Evolutionary conservation across 108 stramenopile genomes (phyloP).

Genomic region (Mediolabrus comicus): DNA sequence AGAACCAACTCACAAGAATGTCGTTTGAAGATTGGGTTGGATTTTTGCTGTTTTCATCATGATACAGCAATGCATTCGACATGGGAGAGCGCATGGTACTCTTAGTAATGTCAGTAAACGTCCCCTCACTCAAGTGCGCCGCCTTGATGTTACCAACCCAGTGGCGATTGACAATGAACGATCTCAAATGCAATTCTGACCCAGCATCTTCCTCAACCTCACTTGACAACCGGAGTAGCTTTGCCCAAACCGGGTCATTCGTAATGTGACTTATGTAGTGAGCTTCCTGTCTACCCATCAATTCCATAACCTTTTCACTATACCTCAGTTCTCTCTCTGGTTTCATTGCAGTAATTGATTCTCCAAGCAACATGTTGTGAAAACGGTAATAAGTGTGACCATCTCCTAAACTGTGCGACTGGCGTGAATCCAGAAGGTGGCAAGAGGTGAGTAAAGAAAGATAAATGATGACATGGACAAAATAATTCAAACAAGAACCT

Average conservation of each 20-base stretch:
- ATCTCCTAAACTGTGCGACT: constrained; percentile 43
- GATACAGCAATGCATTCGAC: constrained; percentile 9
- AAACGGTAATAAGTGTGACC: constrained; percentile 46
- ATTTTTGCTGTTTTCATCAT: constrained; percentile 15
- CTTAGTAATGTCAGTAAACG: constrained; percentile 13
- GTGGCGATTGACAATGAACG: constrained; percentile 24
- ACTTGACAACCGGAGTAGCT: constrained; percentile 15
- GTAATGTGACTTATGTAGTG: constrained; percentile 37
- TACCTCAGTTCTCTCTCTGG: constrained; percentile 31
- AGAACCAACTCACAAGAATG: constrained; percentile 39
- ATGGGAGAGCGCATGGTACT: constrained; percentile 37
- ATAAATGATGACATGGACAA: too few species aligned
- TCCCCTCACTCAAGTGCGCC: constrained; percentile 12
- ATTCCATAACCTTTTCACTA: constrained; percentile 31
- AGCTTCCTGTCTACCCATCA: constrained; percentile 49
- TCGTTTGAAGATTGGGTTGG: constrained; percentile 41
- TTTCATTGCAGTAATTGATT: constrained; percentile 14
- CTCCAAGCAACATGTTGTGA: constrained; percentile 39
- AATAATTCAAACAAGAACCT: too few species aligned
- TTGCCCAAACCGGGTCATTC: constrained; percentile 41
- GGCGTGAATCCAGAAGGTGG: too few species aligned
- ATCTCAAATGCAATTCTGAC: constrained; percentile 18
- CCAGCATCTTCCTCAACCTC: constrained; percentile 16
- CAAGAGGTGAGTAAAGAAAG: too few species aligned
- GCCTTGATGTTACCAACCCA: constrained; percentile 46